Percentiles rank a stretch among this genome's conserved stretches.
Evolutionary conservation across 106 monocot species (phyloP).

Genomic region (Triglochin maritima): DNA sequence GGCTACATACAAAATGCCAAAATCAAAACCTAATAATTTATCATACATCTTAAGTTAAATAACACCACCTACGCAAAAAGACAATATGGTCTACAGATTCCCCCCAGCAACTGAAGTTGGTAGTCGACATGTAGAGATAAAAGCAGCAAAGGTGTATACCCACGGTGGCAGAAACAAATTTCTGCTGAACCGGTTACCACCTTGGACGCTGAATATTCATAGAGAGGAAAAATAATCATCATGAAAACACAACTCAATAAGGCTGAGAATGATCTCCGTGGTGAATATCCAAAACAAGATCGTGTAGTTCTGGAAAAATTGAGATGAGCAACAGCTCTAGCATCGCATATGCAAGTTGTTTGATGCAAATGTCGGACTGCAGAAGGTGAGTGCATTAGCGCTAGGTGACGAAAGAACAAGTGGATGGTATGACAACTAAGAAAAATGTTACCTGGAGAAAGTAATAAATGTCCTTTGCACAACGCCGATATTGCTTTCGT

Average conservation of each 20-base stretch:
- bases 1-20: not conserved
- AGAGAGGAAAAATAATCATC: not conserved
- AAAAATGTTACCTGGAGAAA: slow-evolving; percentile 70
- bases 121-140: not conserved
- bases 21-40: not conserved
- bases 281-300: slow-evolving; percentile 56
- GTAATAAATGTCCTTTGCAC: slow-evolving; percentile 72
- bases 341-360: slow-evolving; percentile 79
- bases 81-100: not conserved
- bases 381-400: not conserved
- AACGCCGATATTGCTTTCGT: slow-evolving; percentile 46
- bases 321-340: slow-evolving; percentile 61
- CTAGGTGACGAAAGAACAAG: not conserved
- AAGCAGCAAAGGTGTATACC: not conserved
- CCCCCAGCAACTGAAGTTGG: not conserved
- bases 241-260: not conserved
- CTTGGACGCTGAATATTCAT: not conserved
- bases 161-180: not conserved
- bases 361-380: slow-evolving; percentile 76
- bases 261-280: slow-evolving; percentile 26
- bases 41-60: not conserved
- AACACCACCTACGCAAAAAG: not conserved
- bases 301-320: slow-evolving; percentile 69
- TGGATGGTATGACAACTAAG: not conserved
- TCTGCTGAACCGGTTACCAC: not conserved